Evolutionary conservation across 2,329 filamentous ascomycete species (phyloP), one percentile per base, ranked within the genome.

Genomic region (Nannizziopsis barbatae): DNA sequence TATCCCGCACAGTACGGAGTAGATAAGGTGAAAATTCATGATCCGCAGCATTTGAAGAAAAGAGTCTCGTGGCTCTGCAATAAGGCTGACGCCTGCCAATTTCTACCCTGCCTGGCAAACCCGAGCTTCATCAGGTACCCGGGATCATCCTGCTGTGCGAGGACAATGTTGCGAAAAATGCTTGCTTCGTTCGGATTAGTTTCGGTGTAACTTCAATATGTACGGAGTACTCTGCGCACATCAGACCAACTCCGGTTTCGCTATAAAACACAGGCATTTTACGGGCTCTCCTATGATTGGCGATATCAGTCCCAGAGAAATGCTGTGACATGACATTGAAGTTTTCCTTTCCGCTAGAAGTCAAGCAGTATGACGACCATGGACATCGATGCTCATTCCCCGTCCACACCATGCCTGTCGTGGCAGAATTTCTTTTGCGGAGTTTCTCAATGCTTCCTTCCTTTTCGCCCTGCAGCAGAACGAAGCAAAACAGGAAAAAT

Each of bases 91-190:
- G 18, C 2, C 17, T 36, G n/a, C 17, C 22, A 12, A 7, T 39
- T 27, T 31, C 18, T 30, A 30, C 43, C 43, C 43, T 45, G 43
- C 35, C 42, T 11, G 12, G 33, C 42, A 35, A 22, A 37, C 37
- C 42, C 33, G 32, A 44, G 42, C 18, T 38, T 38, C 10, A 45
- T 38, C 42, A 45, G 35, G 33, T 45, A 45, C 43, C 43, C 42
- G 42, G 22, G 42, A 36, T 45, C 36, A 27, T 12, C 15, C 42
- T 37, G 32, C 8, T 15, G 32, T 36, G 10, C 32, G 17, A 37
- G 35, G n/a, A 15, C 14, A 14, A 15, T n/a, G 7, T 14, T 15
- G 35, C 17, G 35, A 15, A 12, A 6, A 37, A 8, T 14, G 17
- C 17, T 37, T 37, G 35, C 17, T 37, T 12, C 14, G 35, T 8